Evolutionary conservation across 2,329 filamentous ascomycete genomes (phyloP).

Genomic region (Myrmaecium sp.): DNA sequence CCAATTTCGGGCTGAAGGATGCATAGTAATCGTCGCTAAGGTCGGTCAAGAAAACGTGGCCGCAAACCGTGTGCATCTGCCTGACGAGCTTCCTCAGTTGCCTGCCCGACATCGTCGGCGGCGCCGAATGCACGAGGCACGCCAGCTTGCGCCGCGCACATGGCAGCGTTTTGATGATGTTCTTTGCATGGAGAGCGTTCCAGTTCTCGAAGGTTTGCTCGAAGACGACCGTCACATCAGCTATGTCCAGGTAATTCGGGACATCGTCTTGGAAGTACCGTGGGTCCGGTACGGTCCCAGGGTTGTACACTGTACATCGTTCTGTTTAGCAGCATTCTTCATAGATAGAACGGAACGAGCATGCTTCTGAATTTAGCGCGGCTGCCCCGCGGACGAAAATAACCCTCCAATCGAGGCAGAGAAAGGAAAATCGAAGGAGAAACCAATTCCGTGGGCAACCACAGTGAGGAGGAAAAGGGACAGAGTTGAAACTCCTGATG

Average conservation of each 20-base stretch:
- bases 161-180: conserved; percentile 5
- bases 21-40: conserved; percentile 7
- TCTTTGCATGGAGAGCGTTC: conserved; percentile 3
- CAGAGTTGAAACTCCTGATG: too few species aligned
- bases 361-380: too few species aligned
- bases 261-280: conserved; percentile 8
- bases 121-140: conserved; percentile 10
- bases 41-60: conserved; percentile 8
- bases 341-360: too few species aligned
- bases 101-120: too few species aligned
- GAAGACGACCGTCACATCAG: conserved; percentile 11
- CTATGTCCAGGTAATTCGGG: conserved; percentile 4
- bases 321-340: too few species aligned
- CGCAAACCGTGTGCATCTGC: conserved; percentile 4
- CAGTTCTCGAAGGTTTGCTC: conserved; percentile 10
- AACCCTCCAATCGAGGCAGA: too few species aligned
- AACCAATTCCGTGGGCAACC: too few species aligned
- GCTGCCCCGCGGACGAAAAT: too few species aligned
- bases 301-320: conserved; percentile 12
- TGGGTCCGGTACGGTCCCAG: conserved; percentile 9
- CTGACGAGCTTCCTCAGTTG: too few species aligned
- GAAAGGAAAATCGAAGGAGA: too few species aligned
- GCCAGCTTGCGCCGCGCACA: conserved; percentile 8
- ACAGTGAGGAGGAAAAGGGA: too few species aligned
- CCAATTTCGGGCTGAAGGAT: too few species aligned